Conservation (phyloP, 805 yeast species). For the Candida sphagnicola region DNA sequence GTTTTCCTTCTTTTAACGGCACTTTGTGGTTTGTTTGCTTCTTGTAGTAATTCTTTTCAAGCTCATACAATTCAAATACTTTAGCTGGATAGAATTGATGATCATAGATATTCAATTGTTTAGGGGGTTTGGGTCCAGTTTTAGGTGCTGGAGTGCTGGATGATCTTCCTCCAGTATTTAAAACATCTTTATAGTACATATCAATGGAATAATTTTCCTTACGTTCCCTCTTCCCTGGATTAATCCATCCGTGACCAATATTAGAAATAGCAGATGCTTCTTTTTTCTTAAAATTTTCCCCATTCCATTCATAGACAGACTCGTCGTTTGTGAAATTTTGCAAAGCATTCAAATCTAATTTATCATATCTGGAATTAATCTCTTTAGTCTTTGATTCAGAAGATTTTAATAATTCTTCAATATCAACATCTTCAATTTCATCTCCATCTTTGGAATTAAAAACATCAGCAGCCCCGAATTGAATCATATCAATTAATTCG, state of each 20-base stretch:
- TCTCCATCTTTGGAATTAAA: constrained; percentile 35
- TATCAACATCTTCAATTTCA: constrained; percentile 47
- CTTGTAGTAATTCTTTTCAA: constrained; percentile 74
- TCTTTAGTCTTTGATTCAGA: constrained; percentile 64
- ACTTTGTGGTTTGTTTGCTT: constrained; percentile 63
- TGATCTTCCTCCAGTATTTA: constrained; percentile 67
- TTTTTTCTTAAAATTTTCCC: constrained; percentile 73
- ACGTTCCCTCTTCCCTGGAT: constrained; percentile 81
- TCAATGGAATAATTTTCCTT: constrained; percentile 85
- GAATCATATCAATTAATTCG: constrained; percentile 77
- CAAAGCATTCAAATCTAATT: constrained; percentile 70
- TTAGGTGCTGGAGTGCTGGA: constrained; percentile 30
- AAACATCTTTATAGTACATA: constrained; percentile 76
- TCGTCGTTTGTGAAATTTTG: constrained; percentile 69
- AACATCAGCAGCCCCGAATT: constrained; percentile 73
- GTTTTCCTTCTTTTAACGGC: constrained; percentile 57
- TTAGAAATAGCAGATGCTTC: constrained; percentile 46
- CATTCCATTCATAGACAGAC: constrained; percentile 83
- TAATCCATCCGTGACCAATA: constrained; percentile 65
- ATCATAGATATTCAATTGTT: constrained; percentile 75
- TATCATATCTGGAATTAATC: constrained; percentile 58
- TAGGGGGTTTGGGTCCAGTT: constrained; percentile 78
- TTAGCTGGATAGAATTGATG: constrained; percentile 89
- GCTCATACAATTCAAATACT: constrained; percentile 69
- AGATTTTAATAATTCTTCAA: constrained; percentile 55